A percentile compares a stretch with the other conserved stretches of the same genome.
phyloP scores from a whole-genome alignment of 176 grass and related monocot genomes.

The Musa beccarii region DNA sequence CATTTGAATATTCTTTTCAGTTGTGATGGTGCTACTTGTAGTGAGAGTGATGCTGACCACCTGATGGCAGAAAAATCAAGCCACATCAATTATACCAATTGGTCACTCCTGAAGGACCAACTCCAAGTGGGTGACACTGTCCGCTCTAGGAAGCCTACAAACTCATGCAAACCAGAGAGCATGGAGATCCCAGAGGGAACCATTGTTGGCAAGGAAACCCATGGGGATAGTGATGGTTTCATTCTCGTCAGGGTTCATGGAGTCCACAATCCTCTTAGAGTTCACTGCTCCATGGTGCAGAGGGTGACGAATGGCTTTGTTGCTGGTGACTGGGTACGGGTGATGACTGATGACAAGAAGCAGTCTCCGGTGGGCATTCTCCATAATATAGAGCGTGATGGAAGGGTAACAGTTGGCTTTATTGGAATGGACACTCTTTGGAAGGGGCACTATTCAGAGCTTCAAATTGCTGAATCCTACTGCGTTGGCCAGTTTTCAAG shows the following conservation, averaged over 20 bases:
- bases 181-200: conserved; percentile 92
- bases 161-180: conserved; percentile 51
- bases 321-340: conserved; percentile 68
- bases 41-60: conserved; percentile 33
- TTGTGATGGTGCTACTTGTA: conserved; percentile 33
- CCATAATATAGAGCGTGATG: conserved; percentile 60
- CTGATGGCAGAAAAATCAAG: conserved; percentile 25
- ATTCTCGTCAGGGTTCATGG: conserved; percentile 76
- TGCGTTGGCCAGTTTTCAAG: conserved; percentile 78
- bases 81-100: conserved; percentile 33
- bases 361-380: conserved; percentile 73
- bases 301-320: conserved; percentile 73
- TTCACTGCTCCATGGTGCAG: conserved; percentile 45
- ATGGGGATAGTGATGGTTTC: conserved; percentile 40
- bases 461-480: conserved; percentile 86
- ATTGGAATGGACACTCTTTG: conserved; percentile 77
- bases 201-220: conserved; percentile 67
- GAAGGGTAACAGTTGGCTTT: conserved; percentile 49
- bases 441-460: conserved; percentile 57
- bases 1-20: conserved; percentile 27
- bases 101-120: conserved; percentile 69
- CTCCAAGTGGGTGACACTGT: conserved; percentile 66
- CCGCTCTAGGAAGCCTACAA: conserved; percentile 66
- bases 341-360: conserved; percentile 61
- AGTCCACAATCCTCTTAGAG: conserved; percentile 58